phyloP scores from a whole-genome alignment of 257 asterid species.

The Penstemon barbatus region DNA sequence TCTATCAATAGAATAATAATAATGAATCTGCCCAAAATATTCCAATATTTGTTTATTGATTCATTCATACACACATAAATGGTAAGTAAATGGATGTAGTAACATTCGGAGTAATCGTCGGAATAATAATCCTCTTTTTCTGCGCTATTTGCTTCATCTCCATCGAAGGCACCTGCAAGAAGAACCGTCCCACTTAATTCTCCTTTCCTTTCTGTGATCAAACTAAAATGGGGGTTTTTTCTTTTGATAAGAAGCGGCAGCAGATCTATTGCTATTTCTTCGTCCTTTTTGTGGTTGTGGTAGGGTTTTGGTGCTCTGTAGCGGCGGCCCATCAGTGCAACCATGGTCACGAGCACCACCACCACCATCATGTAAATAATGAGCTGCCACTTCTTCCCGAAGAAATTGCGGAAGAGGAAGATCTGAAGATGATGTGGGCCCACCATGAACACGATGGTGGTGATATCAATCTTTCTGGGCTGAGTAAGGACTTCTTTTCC shows the following conservation, averaged over 20 bases:
- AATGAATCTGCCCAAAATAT: too few relatives aligned
- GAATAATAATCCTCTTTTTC: conserved; percentile 74
- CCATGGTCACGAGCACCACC: conserved; percentile 48
- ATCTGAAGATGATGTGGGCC: conserved; percentile 70
- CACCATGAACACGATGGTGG: conserved; percentile 28
- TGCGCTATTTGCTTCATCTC: conserved; percentile 72
- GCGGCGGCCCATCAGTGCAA: conserved; percentile 61
- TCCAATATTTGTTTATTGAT: too few relatives aligned
- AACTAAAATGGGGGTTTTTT: conserved; percentile 28
- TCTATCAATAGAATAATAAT: too few relatives aligned
- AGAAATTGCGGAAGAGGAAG: conserved; percentile 97
- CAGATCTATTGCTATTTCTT: conserved; percentile 39
- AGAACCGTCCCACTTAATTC: conserved; percentile 42
- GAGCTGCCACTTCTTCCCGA: conserved; percentile 61
- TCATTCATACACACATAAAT: too few relatives aligned
- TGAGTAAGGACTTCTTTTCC: conserved; percentile 44
- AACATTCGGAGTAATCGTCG: conserved; percentile 86
- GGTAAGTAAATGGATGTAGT: conserved; percentile 62
- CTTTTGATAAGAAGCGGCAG: conserved; percentile 23
- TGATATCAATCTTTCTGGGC: conserved; percentile 56
- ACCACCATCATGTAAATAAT: conserved; percentile 38
- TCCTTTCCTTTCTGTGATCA: background rate
- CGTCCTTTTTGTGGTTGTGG: conserved; percentile 31
- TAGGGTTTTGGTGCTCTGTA: conserved; percentile 40
- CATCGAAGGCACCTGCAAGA: conserved; percentile 83